Evolutionary conservation across 305 asterid species (phyloP).

Genomic region (Rubia peregrina): DNA sequence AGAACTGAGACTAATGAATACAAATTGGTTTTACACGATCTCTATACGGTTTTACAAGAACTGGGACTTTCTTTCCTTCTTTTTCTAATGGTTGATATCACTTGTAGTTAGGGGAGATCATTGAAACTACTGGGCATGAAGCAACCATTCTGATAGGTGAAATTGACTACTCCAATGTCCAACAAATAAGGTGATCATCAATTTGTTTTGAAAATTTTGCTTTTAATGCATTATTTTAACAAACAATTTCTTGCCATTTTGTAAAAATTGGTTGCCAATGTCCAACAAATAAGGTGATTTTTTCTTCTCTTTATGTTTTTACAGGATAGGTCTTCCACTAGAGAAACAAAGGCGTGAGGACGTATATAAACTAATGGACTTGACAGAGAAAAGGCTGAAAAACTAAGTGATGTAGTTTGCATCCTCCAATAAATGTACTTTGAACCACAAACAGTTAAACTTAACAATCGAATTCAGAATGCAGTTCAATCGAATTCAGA

Average conservation of each 20-base stretch:
- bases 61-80: too few relatives aligned
- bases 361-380: conserved; percentile 28
- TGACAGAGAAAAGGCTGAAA: not conserved
- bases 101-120: conserved; percentile 32
- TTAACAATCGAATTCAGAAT: too few relatives aligned
- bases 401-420: not conserved
- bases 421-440: not conserved
- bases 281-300: too few relatives aligned
- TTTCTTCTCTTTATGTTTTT: not conserved
- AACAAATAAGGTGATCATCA: conserved; percentile 18
- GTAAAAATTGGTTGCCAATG: too few relatives aligned
- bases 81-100: not conserved
- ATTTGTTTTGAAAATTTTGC: too few relatives aligned
- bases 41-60: too few relatives aligned
- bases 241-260: not conserved
- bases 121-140: conserved; percentile 35
- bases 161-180: conserved; percentile 26
- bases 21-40: too few relatives aligned
- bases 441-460: not conserved
- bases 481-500: too few relatives aligned
- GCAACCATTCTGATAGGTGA: conserved; percentile 25
- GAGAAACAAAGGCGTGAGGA: conserved; percentile 31
- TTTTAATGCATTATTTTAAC: not conserved
- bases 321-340: conserved; percentile 31
- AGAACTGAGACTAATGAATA: not conserved